Conservation (phyloP, 2,329 filamentous ascomycete species). For the Dactylellina parvicollis region DNA sequence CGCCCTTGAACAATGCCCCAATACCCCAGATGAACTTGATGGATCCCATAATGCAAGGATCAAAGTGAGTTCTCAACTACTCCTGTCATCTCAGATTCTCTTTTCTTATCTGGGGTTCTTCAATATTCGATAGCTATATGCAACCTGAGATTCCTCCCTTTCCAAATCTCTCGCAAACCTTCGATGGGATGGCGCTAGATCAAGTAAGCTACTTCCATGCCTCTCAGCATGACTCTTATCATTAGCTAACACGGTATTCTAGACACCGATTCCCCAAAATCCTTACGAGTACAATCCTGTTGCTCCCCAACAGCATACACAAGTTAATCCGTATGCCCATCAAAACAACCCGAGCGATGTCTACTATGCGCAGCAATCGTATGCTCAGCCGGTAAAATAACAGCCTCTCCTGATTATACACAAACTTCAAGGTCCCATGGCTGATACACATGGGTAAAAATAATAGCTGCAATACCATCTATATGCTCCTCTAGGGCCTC, state of each 20-base stretch:
- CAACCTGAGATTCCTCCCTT: constrained; percentile 39
- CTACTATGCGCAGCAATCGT: constrained; percentile 68
- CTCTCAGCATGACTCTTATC: not conserved
- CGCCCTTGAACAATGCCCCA: constrained; percentile 58
- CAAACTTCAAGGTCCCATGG: not conserved
- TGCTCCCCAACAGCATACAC: constrained; percentile 60
- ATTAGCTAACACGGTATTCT: constrained; percentile 5
- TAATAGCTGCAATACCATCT: constrained; percentile 84
- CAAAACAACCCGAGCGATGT: constrained; percentile 69
- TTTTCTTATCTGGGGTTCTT: not conserved
- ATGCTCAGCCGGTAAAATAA: constrained; percentile 69
- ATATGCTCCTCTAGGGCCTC: constrained; percentile 86
- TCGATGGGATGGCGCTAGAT: constrained; percentile 39
- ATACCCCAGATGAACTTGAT: constrained; percentile 59
- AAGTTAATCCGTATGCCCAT: constrained; percentile 63
- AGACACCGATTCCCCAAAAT: constrained; percentile 59
- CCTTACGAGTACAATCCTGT: constrained; percentile 59
- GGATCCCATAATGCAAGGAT: constrained; percentile 49
- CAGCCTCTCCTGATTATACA: not conserved
- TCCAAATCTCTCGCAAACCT: constrained; percentile 42
- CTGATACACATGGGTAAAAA: not conserved
- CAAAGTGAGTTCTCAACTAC: constrained; percentile 21
- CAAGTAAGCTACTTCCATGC: constrained; percentile 11
- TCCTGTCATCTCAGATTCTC: too few relatives aligned
- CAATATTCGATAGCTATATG: constrained; percentile 37